These are phyloP conservation scores for Lophium mytilinum DNA, from an alignment of 495 filamentous ascomycete species.

Conservation along the genomic window DNA sequence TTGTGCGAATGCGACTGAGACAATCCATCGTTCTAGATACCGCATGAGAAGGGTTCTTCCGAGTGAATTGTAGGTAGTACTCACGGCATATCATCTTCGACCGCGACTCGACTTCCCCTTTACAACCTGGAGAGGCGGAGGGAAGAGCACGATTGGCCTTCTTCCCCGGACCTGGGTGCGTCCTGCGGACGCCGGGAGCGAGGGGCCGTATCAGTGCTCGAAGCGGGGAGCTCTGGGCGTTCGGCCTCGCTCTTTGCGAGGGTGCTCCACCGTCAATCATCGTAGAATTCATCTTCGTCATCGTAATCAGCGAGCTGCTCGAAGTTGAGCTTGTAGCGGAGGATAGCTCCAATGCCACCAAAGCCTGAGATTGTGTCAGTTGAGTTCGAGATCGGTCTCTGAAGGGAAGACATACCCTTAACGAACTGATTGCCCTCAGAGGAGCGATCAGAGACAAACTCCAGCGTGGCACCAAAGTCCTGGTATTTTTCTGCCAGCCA, in stretches of 20 bases:
- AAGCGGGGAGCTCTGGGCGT: slow-evolving; percentile 60
- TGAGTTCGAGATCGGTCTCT: neutral
- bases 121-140: slow-evolving; percentile 26
- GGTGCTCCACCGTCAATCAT: slow-evolving; percentile 93
- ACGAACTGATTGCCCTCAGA: slow-evolving; percentile 99
- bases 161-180: slow-evolving; percentile 7
- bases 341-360: slow-evolving; percentile 92
- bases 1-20: slow-evolving; percentile 9
- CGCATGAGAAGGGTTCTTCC: neutral
- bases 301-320: slow-evolving; percentile 91
- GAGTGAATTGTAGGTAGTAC: neutral
- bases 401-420: slow-evolving; percentile 45
- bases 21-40: slow-evolving; percentile 7
- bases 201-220: slow-evolving; percentile 52
- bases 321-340: slow-evolving; percentile 99
- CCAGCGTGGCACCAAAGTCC: slow-evolving; percentile 91
- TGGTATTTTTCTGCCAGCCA: slow-evolving; percentile 98
- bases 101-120: slow-evolving; percentile 7
- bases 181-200: slow-evolving; percentile 12
- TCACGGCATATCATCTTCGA: slow-evolving; percentile 13
- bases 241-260: slow-evolving; percentile 85
- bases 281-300: slow-evolving; percentile 98
- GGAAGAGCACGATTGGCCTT: slow-evolving; percentile 2
- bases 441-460: slow-evolving; percentile 95
- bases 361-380: slow-evolving; percentile 44